phyloP scores from a whole-genome alignment of 768 basidiomycete genomes.

The Leccinum truebloodii region DNA sequence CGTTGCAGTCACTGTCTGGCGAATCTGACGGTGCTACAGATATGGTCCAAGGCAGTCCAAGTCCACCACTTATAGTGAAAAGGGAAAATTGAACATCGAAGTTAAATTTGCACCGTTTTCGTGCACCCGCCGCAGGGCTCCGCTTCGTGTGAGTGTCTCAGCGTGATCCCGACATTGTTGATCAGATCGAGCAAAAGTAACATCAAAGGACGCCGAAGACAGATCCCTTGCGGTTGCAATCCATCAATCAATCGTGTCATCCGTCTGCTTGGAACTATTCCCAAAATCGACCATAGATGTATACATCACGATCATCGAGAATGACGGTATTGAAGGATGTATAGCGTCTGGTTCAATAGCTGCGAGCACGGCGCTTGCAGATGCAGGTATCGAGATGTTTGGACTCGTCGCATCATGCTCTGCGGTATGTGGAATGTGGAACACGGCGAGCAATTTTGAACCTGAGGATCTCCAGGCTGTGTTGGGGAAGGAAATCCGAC shows the following conservation, averaged over 20 bases:
- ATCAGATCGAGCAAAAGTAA: slow-evolving; percentile 6
- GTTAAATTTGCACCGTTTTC: slow-evolving; percentile 98
- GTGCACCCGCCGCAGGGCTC: slow-evolving; percentile 71
- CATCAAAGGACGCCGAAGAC: slow-evolving; percentile 89
- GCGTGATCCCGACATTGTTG: neutral
- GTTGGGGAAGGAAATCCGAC: slow-evolving; percentile 58
- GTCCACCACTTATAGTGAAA: slow-evolving; percentile 79
- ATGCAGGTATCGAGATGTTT: slow-evolving; percentile 90
- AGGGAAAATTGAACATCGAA: slow-evolving; percentile 88
- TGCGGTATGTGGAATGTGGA: slow-evolving; percentile 50
- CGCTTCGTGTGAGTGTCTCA: slow-evolving; percentile 69
- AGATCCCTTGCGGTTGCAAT: slow-evolving; percentile 80
- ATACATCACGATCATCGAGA: slow-evolving; percentile 86
- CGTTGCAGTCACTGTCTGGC: slow-evolving; percentile 1
- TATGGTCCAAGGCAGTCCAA: slow-evolving; percentile 88
- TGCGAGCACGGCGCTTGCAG: slow-evolving; percentile 86
- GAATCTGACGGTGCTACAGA: slow-evolving; percentile 36
- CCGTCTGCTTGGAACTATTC: slow-evolving; percentile 84
- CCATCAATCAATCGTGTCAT: slow-evolving; percentile 80
- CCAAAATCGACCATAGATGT: slow-evolving; percentile 95
- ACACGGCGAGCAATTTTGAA: neutral
- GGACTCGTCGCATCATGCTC: slow-evolving; percentile 86
- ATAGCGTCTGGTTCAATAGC: slow-evolving; percentile 86
- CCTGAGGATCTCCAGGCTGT: slow-evolving; percentile 46
- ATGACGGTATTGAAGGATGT: slow-evolving; percentile 89